Evolutionary conservation across 2,329 filamentous ascomycete species (phyloP).

Genomic region (Talaromyces sp.): DNA sequence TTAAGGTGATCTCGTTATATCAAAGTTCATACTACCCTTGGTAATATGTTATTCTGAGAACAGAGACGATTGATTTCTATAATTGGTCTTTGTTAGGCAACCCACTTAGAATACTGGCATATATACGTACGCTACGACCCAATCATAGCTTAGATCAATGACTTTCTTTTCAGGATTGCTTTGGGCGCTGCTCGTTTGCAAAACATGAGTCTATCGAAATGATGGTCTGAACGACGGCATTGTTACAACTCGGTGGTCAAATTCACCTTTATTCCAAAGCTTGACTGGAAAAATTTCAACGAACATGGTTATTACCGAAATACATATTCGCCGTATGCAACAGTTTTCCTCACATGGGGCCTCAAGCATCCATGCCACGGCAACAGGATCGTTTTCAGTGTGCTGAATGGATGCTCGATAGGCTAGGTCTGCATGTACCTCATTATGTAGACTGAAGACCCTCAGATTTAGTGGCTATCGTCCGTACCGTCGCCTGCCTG

Average conservation of each 20-base stretch:
- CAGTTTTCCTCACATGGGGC: too few relatives aligned
- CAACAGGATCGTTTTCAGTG: neutral
- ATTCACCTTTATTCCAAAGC: too few relatives aligned
- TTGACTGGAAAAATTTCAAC: neutral
- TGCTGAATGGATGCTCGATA: neutral
- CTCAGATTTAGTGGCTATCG: neutral
- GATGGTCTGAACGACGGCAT: neutral
- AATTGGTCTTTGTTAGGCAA: neutral
- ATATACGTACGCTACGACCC: neutral
- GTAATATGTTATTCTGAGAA: neutral
- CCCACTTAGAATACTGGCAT: neutral
- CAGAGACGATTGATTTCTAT: neutral
- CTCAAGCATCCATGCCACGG: neutral
- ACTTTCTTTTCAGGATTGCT: neutral
- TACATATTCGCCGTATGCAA: neutral
- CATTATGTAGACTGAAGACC: neutral
- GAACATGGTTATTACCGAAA: neutral
- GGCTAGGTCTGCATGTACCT: neutral
- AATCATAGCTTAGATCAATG: neutral
- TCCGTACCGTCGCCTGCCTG: too few relatives aligned
- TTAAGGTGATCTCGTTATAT: neutral
- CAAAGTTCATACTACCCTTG: too few relatives aligned
- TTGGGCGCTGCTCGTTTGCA: neutral
- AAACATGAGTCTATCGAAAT: neutral
- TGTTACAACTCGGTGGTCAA: neutral